A percentile compares a stretch with the other conserved stretches of the same genome.
Conservation (phyloP, 2,329 filamentous ascomycete species). For the Chaetomium olivaceum region DNA sequence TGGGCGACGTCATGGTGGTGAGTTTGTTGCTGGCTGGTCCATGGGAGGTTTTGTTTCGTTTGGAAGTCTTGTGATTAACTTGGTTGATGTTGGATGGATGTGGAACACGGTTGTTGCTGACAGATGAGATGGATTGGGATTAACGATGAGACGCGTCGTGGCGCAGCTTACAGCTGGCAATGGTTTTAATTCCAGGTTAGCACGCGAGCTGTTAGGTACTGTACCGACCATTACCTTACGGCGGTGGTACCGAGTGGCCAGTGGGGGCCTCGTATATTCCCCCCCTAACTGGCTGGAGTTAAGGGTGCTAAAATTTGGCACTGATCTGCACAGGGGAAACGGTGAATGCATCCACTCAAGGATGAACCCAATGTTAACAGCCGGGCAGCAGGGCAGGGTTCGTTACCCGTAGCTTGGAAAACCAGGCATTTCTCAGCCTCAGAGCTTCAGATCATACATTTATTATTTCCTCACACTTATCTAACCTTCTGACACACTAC, state of each 20-base stretch:
- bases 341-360: neutral
- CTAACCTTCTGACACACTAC: neutral
- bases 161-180: neutral
- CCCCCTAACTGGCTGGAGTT: neutral
- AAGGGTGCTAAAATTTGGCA: conserved; percentile 1
- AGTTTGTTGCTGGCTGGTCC: conserved; percentile 21
- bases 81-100: neutral
- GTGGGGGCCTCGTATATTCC: neutral
- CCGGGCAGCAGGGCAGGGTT: neutral
- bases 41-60: conserved; percentile 20
- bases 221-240: too few relatives aligned
- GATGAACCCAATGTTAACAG: neutral
- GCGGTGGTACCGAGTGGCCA: too few relatives aligned
- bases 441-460: neutral
- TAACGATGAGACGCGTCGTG: neutral
- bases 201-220: neutral
- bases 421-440: neutral
- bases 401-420: neutral
- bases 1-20: conserved; percentile 28
- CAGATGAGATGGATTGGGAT: neutral
- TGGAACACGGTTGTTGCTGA: neutral
- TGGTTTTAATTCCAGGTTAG: neutral
- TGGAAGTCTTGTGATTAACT: neutral
- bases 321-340: conserved; percentile 7
- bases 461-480: neutral